These are phyloP conservation scores for Plasmodium chabaudi DNA, from an alignment of 169 alveolate genomes.

Conservation along the genomic window DNA sequence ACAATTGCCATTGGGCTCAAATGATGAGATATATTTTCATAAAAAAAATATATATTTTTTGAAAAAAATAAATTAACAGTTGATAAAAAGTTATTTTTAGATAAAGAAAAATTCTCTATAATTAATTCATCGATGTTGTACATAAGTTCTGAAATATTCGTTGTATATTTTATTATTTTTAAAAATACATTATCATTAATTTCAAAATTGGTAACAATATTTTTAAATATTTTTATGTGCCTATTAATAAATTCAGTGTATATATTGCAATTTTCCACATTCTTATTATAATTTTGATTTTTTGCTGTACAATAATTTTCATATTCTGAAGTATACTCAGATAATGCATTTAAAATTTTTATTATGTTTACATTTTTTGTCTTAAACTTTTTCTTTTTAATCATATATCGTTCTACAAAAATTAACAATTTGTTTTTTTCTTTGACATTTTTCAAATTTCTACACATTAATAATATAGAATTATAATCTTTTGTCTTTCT, in stretches of 20 bases:
- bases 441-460: conserved; percentile 20
- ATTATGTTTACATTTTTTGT: conserved; percentile 3
- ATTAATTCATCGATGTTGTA: conserved; percentile 27
- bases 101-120: conserved; percentile 33
- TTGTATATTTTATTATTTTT: conserved; percentile 42
- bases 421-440: conserved; percentile 53
- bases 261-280: not conserved
- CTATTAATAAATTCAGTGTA: conserved; percentile 23
- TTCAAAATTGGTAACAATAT: conserved; percentile 5
- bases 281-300: not conserved
- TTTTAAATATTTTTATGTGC: conserved; percentile 61
- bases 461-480: conserved; percentile 56
- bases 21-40: conserved; percentile 40
- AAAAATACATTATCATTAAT: conserved; percentile 25
- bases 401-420: conserved; percentile 31
- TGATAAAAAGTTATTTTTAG: conserved; percentile 29
- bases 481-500: conserved; percentile 24
- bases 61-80: conserved; percentile 20
- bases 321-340: not conserved
- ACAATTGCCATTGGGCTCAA: conserved; percentile 20
- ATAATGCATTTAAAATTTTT: conserved; percentile 23
- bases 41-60: conserved; percentile 15
- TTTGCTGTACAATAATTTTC: not conserved
- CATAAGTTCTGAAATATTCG: conserved; percentile 36
- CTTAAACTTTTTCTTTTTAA: conserved; percentile 1